Evolutionary conservation across 352 stramenopile genomes (phyloP).

Genomic region (Phytophthora aleatoria): DNA sequence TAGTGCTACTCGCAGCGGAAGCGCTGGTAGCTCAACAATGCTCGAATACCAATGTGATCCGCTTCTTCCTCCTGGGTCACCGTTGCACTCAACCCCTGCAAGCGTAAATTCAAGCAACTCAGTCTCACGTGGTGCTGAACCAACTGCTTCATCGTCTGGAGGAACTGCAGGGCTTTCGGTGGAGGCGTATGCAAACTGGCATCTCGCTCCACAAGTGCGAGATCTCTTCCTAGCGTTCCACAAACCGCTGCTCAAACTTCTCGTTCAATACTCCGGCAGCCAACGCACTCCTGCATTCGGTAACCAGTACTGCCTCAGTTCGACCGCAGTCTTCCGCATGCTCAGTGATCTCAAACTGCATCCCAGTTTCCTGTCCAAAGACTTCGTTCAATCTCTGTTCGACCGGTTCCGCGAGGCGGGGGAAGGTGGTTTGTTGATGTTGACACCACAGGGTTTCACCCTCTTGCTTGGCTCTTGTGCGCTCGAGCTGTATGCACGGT

Average conservation of each 20-base stretch:
- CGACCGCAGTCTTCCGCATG: constrained; percentile 48
- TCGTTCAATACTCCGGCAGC: constrained; percentile 62
- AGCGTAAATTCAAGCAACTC: constrained; percentile 5
- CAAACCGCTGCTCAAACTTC: constrained; percentile 50
- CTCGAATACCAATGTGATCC: constrained; percentile 72
- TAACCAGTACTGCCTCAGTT: constrained; percentile 55
- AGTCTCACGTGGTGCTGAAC: neutral
- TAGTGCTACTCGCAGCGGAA: constrained; percentile 10
- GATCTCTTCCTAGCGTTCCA: constrained; percentile 71
- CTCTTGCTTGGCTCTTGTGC: constrained; percentile 67
- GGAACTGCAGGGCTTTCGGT: constrained; percentile 12
- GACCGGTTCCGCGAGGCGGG: constrained; percentile 36
- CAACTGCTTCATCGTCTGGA: constrained; percentile 1
- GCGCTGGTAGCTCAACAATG: constrained; percentile 39
- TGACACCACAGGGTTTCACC: constrained; percentile 54
- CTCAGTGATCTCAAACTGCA: constrained; percentile 69
- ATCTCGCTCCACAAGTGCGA: constrained; percentile 53
- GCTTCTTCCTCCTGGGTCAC: constrained; percentile 41
- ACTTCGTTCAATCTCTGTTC: constrained; percentile 58
- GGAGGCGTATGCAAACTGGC: constrained; percentile 56
- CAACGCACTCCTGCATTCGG: constrained; percentile 39
- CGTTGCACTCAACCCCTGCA: constrained; percentile 17
- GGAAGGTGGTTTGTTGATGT: constrained; percentile 41
- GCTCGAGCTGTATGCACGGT: constrained; percentile 53
- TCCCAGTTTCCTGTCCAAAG: constrained; percentile 53